Base-by-base conservation (phyloP, 768 basidiomycete genomes). In the Boletus tomentosulus region DNA sequence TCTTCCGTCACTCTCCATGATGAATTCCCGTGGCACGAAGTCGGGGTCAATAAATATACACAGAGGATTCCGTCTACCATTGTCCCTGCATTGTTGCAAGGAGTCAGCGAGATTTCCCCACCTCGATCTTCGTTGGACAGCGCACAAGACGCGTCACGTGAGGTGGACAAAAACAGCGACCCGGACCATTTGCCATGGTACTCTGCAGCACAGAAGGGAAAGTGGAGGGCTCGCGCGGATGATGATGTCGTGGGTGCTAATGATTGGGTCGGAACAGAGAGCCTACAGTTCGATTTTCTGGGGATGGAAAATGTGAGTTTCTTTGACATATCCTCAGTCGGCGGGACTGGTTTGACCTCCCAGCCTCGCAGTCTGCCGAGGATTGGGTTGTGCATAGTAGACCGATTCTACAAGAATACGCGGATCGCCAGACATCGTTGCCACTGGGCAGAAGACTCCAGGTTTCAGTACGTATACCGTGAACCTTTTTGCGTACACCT, bases 331-430 rank as follows among this genome's bases (percentile, higher is more conserved):
- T 37, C 4, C 22, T 46, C 44, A 3, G 30, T 15, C 8, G 1
- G 6, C 35, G 12, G 3, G 10, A 15, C 24, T 19, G 2, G 13
- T 42, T 42, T 19, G 12, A 48, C 47, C 25, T 10, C 7, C 3
- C 6, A 6, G 43, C 33, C 7, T 12, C 51, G 6, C 28, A 71
- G 67, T 34, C 58, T 9, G 50, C 46, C 0, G 54, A 48, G 2
- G 58, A 66, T 6, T 69, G 67, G 67, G 59, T 62, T 0, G 12
- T 28, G 11, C 63, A 69, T 30, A 69, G 50, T 22, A 59, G 39
- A 48, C 63, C 59, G 0, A 50, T 67, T 22, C 34, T 69, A 24
- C 62, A 59, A 48, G 59, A 67, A 27, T 71, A 65, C 28, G 67
- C 69, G 0, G 43, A 69, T 9, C 63, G 69, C 22, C 67, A 71